Base-by-base conservation (phyloP, 208 protist genomes). In the Wallacemonas sp. region DNA sequence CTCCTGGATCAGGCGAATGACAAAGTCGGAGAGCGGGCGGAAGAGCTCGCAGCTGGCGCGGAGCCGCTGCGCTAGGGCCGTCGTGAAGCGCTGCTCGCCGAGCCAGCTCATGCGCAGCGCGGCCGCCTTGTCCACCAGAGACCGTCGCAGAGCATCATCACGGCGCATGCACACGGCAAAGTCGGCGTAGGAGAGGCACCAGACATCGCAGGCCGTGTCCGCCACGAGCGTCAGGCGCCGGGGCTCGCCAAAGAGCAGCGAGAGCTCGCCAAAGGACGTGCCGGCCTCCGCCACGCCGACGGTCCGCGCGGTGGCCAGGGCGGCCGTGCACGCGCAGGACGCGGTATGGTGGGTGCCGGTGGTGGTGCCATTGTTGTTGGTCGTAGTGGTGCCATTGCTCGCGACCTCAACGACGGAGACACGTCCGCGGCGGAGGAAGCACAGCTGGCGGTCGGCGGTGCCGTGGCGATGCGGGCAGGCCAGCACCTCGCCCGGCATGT, bases 41-140 rank as follows among this genome's bases (percentile, higher is more conserved):
- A 95, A 82, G 26, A 95, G 63, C 61, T 92, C 76, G 42, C 74
- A 86, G 59, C 76, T 67, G 38, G 69, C 62, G 16, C 90, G 90
- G 32, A 95, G 72, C 61, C 89, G 78, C 46, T 79, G 57, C 25
- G 87, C 80, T 23, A 95, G 72, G 32, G 79, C 54, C 5, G 66
- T 31, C 33, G 84, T 92, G 57, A 86, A 89, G 45, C 90, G 82
- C 72, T 95, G 86, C 79, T 93, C 86, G 2, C 80, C 82, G 29
- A 95, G 76, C 90, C 90, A 95, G 57, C 86, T 76, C 49, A 88
- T 86, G 32, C 90, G 84, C 48, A 95, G 74, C 23, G 86, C 81
- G n/a, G 87, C 86, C 23, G 87, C 90, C 70, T 93, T 95, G 46
- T 73, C 70, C 39, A 92, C 69, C 29, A 91, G 67, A 25, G 72